Evolutionary conservation across 345 rosid species (phyloP), one percentile per base, ranked within the genome.

Genomic region (Firmiana major): DNA sequence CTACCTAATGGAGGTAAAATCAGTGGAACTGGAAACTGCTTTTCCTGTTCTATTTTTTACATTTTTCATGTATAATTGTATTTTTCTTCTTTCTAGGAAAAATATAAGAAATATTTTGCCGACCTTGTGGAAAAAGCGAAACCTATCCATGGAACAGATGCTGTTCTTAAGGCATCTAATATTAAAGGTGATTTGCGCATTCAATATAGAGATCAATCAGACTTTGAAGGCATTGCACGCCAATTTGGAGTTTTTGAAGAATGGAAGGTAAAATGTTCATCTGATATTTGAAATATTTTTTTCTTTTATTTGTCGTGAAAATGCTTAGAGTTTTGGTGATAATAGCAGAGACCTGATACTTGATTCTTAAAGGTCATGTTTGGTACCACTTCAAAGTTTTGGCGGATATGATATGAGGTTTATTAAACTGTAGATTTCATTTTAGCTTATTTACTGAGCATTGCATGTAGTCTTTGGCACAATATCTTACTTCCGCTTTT

Each of bases 241-340:
- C 92, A 93, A 76, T 93, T 96, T 86, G 99, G 99, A 71, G 82
- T 96, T 72, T 96, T 96, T 79, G 87, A 87, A 76, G 99, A 96
- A 80, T 96, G 99, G 99, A 96, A 96, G 98, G 98, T 92, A 84
- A 75, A 60, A 13, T 31, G 12, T 36, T 64, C 13, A 51, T 75
- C n/a, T 59, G 34, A 54, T 64, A n/a, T 15, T 53, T 54, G 40
- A 21, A 24, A 16, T n/a, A 55, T 48, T 21, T 71, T 75, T 12
- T 45, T 55, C 46, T 57, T 55, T 69, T 24, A 21, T 74, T 48
- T 43, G 16, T 22, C n/a, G 10, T 22, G 59, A 26, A 64, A 63
- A 1, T 54, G 53, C 46, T 16, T 17, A 42, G 46, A 71, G 31
- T 55, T 43, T 53, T 8, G 19, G 8, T 75, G 31, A 24, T 22